phyloP scores from a whole-genome alignment of 2,329 filamentous ascomycete species.

The Trichoderma harzianum region DNA sequence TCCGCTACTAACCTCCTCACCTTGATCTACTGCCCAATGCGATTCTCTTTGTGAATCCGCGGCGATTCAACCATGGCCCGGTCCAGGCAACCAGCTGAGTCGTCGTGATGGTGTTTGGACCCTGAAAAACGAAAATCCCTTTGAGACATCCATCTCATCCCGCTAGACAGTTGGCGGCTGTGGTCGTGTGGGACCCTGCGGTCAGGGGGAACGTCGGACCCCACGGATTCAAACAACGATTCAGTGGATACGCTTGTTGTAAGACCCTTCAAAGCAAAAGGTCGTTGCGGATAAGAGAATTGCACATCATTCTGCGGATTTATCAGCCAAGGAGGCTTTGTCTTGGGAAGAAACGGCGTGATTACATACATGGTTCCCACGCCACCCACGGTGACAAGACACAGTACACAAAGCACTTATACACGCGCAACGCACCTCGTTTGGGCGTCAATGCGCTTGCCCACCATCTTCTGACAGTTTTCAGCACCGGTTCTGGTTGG shows the following conservation, averaged over 20 bases:
- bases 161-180: conserved; percentile 9
- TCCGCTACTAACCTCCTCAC: background rate
- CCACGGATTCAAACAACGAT: conserved; percentile 14
- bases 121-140: background rate
- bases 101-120: conserved; percentile 1
- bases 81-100: background rate
- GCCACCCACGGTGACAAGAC: background rate
- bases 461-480: background rate
- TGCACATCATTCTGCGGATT: background rate
- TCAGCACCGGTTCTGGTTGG: background rate
- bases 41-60: background rate
- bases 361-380: background rate
- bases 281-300: background rate
- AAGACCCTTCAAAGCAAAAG: background rate
- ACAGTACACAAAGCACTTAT: background rate
- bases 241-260: background rate
- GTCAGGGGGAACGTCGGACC: conserved; percentile 8
- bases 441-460: background rate
- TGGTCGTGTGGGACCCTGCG: background rate
- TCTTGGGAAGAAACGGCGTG: background rate
- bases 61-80: background rate
- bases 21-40: background rate
- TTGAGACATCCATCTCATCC: conserved; percentile 1
- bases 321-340: conserved; percentile 9
- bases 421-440: background rate